A percentile compares a stretch with the other conserved stretches of the same genome.
phyloP scores from a whole-genome alignment of 768 basidiomycete genomes.

The Favolaschia claudopus region DNA sequence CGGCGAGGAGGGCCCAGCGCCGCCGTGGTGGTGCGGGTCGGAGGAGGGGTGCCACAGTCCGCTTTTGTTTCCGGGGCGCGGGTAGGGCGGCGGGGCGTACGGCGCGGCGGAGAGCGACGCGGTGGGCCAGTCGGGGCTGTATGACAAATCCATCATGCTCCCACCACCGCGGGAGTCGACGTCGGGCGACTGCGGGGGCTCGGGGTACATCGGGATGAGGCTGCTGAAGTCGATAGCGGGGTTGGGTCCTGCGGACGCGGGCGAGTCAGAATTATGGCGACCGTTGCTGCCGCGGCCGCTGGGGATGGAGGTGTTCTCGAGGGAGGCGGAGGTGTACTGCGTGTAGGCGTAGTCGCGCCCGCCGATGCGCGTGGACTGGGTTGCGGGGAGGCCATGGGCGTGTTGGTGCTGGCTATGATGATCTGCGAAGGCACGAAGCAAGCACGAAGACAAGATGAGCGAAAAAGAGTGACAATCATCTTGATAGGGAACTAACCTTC shows the following conservation, averaged over 20 bases:
- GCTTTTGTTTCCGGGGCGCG: slow-evolving; percentile 1
- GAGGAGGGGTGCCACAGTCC: neutral
- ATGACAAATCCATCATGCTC: slow-evolving; percentile 4
- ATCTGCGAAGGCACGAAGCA: neutral
- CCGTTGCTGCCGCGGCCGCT: neutral
- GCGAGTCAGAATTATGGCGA: too few relatives aligned
- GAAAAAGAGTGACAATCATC: neutral
- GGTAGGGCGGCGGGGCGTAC: slow-evolving; percentile 2
- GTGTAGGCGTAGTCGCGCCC: neutral
- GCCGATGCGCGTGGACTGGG: neutral
- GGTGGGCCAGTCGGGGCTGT: slow-evolving; percentile 8
- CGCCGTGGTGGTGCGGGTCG: neutral
- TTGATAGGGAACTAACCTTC: neutral
- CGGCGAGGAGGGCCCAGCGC: neutral
- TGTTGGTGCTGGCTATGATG: too few relatives aligned
- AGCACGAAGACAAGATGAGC: neutral
- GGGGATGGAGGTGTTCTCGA: neutral
- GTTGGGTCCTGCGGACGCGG: neutral
- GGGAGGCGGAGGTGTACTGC: neutral
- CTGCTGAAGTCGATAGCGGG: slow-evolving; percentile 13
- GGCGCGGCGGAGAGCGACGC: neutral
- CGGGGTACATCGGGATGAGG: slow-evolving; percentile 14
- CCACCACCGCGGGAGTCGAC: slow-evolving; percentile 3
- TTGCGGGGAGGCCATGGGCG: too few relatives aligned
- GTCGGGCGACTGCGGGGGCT: slow-evolving; percentile 1